Base-by-base conservation (phyloP, 176 grass and related monocot genomes). In the Saccharum spontaneum region DNA sequence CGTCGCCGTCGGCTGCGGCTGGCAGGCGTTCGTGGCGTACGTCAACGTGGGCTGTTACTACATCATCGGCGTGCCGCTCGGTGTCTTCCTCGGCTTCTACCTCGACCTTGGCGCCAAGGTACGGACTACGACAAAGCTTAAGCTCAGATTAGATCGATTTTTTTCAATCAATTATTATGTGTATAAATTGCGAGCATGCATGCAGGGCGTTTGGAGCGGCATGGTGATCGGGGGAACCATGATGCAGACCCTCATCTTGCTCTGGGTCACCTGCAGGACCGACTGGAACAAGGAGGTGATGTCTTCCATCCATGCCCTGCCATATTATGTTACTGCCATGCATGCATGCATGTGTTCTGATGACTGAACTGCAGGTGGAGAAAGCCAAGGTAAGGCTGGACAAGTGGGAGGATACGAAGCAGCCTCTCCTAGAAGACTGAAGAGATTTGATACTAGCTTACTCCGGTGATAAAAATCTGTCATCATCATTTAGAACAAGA, bases 31-130 rank as follows among this genome's bases (percentile, higher is more conserved):
- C 54, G 90, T 94, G 37, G 95, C 95, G 5, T 97, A 91, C 44
- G 90, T 97, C n/a, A 97, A 97, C 86, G 90, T 98, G 43, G 95
- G 82, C 36, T 93, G 90, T 82, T 98, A 94, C 67, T 98, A 98
- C 57, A 79, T 97, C 75, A 85, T 97, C 11, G 94, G 92, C 79
- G 10, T 97, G 5, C 91, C 94, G 41, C 65, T 94, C 37, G 94
- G 92, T 31, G 50, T 67, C 40, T 75, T 94, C 50, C 82, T 97
- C 1, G 92, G 94, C 63, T 97, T 94, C 84, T 92, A 94, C 78
- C 84, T 86, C 83, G 71, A 73, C 65, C 84, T 73, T n/a, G 92
- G 94, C 62, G 79, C 90, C 6, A 94, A 94, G 94, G 94, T 97
- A 71, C n/a, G 1, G 3, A 28, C 34, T 34, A 34, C 34, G 28